Evolutionary conservation across 83 land plant species (phyloP).

Genomic region (Diphasiastrum complanatum): DNA sequence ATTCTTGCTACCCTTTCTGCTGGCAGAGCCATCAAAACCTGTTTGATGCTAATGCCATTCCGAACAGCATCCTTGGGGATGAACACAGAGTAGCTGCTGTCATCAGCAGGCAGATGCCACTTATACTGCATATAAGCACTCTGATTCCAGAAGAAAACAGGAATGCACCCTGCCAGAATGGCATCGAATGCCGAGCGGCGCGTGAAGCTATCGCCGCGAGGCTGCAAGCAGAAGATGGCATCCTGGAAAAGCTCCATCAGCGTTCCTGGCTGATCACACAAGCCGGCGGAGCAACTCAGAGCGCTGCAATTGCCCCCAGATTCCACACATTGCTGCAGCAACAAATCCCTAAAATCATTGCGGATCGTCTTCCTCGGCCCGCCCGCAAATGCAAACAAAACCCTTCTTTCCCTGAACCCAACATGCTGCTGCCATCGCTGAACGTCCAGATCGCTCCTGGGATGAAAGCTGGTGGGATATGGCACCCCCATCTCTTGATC

Average conservation of each 20-base stretch:
- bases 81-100: conserved; percentile 5
- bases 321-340: not conserved
- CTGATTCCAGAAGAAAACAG: conserved; percentile 18
- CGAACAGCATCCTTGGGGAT: conserved; percentile 4
- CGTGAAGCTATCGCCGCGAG: conserved; percentile 11
- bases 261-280: not conserved
- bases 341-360: conserved; percentile 1
- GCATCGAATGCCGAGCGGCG: conserved; percentile 4
- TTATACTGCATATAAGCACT: conserved; percentile 5
- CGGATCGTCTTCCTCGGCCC: conserved; percentile 4
- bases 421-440: conserved; percentile 13
- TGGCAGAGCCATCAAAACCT: not conserved
- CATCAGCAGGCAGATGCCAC: not conserved
- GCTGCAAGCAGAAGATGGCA: conserved; percentile 9
- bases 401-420: not conserved
- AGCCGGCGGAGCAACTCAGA: conserved; percentile 2
- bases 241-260: conserved; percentile 2
- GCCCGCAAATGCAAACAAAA: conserved; percentile 1
- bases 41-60: not conserved
- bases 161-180: no score
- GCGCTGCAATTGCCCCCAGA: not conserved
- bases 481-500: conserved; percentile 6
- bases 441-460: not conserved
- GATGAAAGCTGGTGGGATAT: conserved; percentile 11
- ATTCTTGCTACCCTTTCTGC: not conserved